Evolutionary conservation across 805 yeast species (phyloP), one percentile per base, ranked within the genome.

Genomic region (Pichia ethanolica): DNA sequence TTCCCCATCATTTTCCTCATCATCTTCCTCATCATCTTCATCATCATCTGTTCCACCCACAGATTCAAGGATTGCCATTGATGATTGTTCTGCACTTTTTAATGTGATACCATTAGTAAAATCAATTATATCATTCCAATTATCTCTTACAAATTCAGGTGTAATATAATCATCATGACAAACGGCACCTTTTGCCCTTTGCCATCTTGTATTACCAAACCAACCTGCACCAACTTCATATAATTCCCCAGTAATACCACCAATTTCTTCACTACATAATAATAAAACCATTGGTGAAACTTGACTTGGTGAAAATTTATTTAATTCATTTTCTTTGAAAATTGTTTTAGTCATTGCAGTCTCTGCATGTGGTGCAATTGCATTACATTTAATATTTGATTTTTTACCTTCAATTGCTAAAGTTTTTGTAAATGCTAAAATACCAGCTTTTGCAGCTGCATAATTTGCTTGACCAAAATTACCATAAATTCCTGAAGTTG

Each of bases 391-490:
- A 58, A 91, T 89, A 63, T 83, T 81, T 61, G 73, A 65, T 67
- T 79, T 88, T 52, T 81, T 81, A 61, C 99, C 99, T 72, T 91
- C 99, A 56, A 87, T 75, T 32, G 98, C 97, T 55, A 89, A 68
- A 40, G 97, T 84, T 68, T 79, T 82, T 39, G 96, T 78, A 58
- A 91, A 77, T 14, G 96, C 96, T 44, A 89, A 70, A 55, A 91
- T 81, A 27, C 89, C 97, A 46, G 86, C 81, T 72, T 91, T 91
- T 42, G 98, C 97, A 34, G 97, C 82, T 25, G 96, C 83, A 68
- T 91, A 91, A 72, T 91, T 91, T 39, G 97, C 88, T 71, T 91
- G 99, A 46, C 99, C 99, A 71, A 91, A 91, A 73, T 86, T 89
- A 56, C 99, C 99, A 68, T 91, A 91, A 58, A 91, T 89, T 56